Evolutionary conservation across 441 rosid species (phyloP).

Genomic region (Gossypium davidsonii): DNA sequence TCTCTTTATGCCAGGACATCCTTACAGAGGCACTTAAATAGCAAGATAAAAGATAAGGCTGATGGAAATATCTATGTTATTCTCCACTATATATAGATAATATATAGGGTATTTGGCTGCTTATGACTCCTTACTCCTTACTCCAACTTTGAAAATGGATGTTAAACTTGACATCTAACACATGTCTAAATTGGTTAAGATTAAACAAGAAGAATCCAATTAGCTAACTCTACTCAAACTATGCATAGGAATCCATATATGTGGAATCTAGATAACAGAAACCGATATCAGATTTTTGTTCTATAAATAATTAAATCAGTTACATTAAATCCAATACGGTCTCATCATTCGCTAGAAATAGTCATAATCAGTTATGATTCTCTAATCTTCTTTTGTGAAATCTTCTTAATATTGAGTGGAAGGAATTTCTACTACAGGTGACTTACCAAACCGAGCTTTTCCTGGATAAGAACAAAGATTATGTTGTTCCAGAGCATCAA

Average conservation of each 20-base stretch:
- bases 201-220: background rate
- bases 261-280: background rate
- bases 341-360: background rate
- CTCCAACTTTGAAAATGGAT: background rate
- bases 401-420: conserved; percentile 2
- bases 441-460: conserved; percentile 87
- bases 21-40: background rate
- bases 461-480: conserved; percentile 97
- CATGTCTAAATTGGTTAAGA: background rate
- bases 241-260: background rate
- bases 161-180: background rate
- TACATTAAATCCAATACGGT: background rate
- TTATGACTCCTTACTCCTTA: conserved; percentile 10
- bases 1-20: conserved; percentile 13
- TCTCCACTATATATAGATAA: background rate
- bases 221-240: background rate
- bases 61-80: background rate
- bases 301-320: background rate
- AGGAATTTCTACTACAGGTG: conserved; percentile 43
- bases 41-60: background rate
- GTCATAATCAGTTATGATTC: background rate
- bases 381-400: conserved; percentile 1
- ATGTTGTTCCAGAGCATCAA: conserved; percentile 92
- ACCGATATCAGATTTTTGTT: background rate
- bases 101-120: background rate